A percentile compares a stretch with the other conserved stretches of the same genome.
Conservation (phyloP, 441 rosid genomes). For the Eruca vesicaria region DNA sequence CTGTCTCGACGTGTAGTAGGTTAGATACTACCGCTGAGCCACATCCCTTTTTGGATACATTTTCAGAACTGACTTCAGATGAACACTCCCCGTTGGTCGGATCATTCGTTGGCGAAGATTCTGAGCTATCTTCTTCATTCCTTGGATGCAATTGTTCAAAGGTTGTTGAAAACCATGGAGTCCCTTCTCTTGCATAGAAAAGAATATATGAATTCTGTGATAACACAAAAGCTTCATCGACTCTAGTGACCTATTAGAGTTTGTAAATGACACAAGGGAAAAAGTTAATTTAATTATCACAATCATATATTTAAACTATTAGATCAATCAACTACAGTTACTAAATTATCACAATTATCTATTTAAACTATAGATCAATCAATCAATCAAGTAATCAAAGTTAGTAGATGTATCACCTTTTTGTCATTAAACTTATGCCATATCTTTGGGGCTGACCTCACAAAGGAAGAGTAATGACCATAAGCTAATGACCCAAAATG, state of each 20-base stretch:
- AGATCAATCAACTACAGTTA: no score
- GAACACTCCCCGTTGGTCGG: constrained; percentile 34
- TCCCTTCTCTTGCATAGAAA: constrained; percentile 68
- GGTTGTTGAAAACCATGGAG: constrained; percentile 67
- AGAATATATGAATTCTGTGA: constrained; percentile 72
- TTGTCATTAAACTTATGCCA: constrained; percentile 77
- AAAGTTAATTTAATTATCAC: not conserved
- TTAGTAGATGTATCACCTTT: constrained; percentile 38
- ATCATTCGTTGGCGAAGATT: constrained; percentile 56
- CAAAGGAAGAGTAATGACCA: constrained; percentile 74
- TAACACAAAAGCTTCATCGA: constrained; percentile 53
- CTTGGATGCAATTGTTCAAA: constrained; percentile 39
- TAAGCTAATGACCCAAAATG: constrained; percentile 60
- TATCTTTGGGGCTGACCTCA: constrained; percentile 60
- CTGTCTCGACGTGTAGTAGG: constrained; percentile 1
- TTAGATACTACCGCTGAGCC: constrained; percentile 21
- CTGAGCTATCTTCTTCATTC: constrained; percentile 7
- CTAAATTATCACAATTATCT: not conserved
- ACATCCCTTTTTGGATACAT: constrained; percentile 29
- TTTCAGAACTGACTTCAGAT: constrained; percentile 29
- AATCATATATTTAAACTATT: not conserved
- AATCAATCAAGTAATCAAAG: not conserved
- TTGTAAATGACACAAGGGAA: constrained; percentile 1
- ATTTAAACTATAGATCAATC: not conserved
- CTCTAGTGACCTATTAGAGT: constrained; percentile 48